These are phyloP conservation scores for Pinus taeda DNA, from an alignment of 75 land plant species.

Conservation along the genomic window DNA sequence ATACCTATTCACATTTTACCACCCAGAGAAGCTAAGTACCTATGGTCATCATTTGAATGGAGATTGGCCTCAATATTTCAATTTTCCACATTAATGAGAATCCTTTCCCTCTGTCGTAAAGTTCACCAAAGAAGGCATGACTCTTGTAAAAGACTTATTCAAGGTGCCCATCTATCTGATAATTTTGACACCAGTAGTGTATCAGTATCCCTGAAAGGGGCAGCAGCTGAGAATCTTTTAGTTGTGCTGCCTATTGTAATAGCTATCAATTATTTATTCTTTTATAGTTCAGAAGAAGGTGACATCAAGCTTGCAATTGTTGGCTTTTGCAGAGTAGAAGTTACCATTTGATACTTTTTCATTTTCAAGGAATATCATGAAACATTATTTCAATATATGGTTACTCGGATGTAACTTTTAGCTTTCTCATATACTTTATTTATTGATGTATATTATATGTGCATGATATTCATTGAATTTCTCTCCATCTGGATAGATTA, in stretches of 20 bases:
- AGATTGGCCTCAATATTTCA: neutral
- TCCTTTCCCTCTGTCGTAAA: neutral
- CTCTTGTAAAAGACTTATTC: neutral
- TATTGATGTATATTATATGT: neutral
- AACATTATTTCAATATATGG: neutral
- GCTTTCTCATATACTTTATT: neutral
- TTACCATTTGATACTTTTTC: neutral
- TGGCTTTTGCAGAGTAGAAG: neutral
- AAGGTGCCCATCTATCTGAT: neutral
- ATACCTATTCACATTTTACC: neutral
- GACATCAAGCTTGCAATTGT: neutral
- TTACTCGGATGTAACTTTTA: neutral
- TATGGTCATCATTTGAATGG: neutral
- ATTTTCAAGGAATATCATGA: conserved; percentile 1
- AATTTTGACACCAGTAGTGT: neutral
- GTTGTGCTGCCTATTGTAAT: neutral
- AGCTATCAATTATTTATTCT: neutral
- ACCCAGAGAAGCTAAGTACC: too few relatives aligned
- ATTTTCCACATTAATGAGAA: neutral
- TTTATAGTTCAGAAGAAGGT: neutral
- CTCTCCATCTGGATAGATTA: conserved; percentile 1
- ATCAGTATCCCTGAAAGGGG: neutral
- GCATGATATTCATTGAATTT: neutral
- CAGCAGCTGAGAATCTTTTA: neutral
- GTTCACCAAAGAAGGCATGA: neutral